Evolutionary conservation across 2,329 filamentous ascomycete species (phyloP), one percentile per base, ranked within the genome.

Genomic region (Penicillium sp.): DNA sequence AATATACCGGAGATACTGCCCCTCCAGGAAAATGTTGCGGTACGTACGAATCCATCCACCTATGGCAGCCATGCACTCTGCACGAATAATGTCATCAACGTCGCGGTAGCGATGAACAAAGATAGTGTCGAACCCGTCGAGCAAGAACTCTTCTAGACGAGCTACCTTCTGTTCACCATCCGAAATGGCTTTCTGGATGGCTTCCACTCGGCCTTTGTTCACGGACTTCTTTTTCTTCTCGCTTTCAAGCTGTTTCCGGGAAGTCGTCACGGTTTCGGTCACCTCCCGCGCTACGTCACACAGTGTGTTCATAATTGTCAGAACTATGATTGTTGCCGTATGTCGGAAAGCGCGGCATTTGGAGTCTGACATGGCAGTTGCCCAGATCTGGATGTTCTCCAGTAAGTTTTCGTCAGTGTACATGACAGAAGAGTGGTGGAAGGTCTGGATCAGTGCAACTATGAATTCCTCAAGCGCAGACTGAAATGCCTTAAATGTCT

Each of bases 91-190:
- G 5, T 87, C 81, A 58, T 98, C 93, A 19, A 96, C 81, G 61
- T 98, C 93, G 46, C 93, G 86, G 65, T 97, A 98, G 33, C 93
- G 83, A 66, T 98, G 91, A 19, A 96, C 85, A 61, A 95, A 98
- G 32, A 97, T 83, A 2, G 87, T 86, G 53, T 95, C 86, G 59
- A 97, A 94, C 56, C 89, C 87, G 51, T 94, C 88, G 51, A 84
- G 84, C 42, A 97, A 81, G 44, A 83, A 76, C 19, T 78, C 77
- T 49, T 87, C 83, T 37, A 88, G 79, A 9, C 77, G 72, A 43
- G 87, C 82, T 21, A 87, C 77, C 58, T 82, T 83, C 46, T 80
- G 71, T 48, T 83, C 82, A 23, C 83, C 81, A 50, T 89, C 80
- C 29, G 84, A 76, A 26, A 91, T 75, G 39, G 81, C 84, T 28